phyloP scores from a whole-genome alignment of 2,329 filamentous ascomycete genomes.

The Hypoxylon sp. region DNA sequence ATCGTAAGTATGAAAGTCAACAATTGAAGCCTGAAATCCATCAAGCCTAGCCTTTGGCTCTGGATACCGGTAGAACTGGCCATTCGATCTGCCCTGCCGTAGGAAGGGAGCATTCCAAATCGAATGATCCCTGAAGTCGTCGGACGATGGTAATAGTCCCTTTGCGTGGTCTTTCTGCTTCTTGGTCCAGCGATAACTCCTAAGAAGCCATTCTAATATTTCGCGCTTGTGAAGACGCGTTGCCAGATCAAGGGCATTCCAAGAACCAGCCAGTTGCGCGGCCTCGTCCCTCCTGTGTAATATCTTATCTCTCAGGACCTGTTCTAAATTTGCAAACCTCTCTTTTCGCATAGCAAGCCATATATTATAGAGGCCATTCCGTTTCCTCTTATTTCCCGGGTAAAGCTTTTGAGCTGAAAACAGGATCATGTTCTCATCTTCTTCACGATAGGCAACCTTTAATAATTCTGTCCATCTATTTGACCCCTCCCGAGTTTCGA shows the following conservation, averaged over 20 bases:
- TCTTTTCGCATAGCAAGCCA: constrained; percentile 14
- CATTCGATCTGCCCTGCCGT: background rate
- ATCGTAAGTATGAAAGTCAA: background rate
- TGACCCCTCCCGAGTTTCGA: background rate
- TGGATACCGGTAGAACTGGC: background rate
- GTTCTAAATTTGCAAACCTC: background rate
- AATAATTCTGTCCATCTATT: background rate
- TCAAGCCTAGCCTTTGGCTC: background rate
- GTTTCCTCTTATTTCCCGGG: background rate
- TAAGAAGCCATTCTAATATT: constrained; percentile 1
- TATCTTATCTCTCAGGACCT: background rate
- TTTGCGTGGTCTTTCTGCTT: constrained; percentile 10
- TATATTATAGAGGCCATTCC: background rate
- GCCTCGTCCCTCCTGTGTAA: background rate
- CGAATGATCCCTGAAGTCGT: background rate
- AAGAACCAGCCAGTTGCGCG: background rate
- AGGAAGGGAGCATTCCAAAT: constrained; percentile 3
- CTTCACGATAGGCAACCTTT: background rate
- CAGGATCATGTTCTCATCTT: background rate
- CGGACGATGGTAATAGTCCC: background rate
- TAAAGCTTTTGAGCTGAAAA: background rate
- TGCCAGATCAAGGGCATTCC: constrained; percentile 11
- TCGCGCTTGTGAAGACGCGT: background rate
- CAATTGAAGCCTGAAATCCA: background rate
- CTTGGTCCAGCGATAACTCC: constrained; percentile 3